Percentiles rank a stretch among this genome's conserved stretches.
Evolutionary conservation across 805 yeast species (phyloP).

Genomic region (Candida incommunis): DNA sequence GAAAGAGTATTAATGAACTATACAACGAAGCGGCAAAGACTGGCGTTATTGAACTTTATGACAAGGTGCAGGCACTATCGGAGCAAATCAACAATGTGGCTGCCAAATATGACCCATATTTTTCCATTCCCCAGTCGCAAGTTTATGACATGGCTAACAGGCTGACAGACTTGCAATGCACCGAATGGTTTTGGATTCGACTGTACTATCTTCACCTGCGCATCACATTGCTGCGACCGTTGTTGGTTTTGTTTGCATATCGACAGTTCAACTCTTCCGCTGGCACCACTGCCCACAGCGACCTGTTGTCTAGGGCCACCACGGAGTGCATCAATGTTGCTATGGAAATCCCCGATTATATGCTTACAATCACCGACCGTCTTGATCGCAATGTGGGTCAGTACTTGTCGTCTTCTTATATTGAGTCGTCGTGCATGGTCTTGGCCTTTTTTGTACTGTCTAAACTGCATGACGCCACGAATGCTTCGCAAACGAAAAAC

Average conservation of each 20-base stretch:
- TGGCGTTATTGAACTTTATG: not conserved
- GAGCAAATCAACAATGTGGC: not conserved
- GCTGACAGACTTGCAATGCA: conserved; percentile 1
- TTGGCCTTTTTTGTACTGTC: not conserved
- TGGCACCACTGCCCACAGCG: not conserved
- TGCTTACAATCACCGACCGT: not conserved
- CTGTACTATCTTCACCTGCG: conserved; percentile 1
- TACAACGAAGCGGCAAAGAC: conserved; percentile 1
- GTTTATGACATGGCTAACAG: not conserved
- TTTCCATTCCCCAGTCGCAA: not conserved
- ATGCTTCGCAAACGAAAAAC: not conserved
- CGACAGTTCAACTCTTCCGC: not conserved
- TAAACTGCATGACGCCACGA: not conserved
- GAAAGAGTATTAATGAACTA: conserved; percentile 1
- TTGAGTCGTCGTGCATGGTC: conserved; percentile 1
- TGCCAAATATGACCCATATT: not conserved
- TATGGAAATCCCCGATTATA: not conserved
- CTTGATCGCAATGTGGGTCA: conserved; percentile 1
- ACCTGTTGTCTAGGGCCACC: not conserved
- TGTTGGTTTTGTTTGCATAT: not conserved
- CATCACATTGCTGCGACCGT: not conserved
- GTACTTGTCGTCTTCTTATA: not conserved
- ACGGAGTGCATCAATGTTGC: not conserved
- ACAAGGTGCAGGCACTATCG: not conserved
- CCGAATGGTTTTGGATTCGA: conserved; percentile 1